These are phyloP conservation scores for Cryptococcus amylolentus DNA, from an alignment of 1,284 basidiomycete species.

Conservation along the genomic window DNA sequence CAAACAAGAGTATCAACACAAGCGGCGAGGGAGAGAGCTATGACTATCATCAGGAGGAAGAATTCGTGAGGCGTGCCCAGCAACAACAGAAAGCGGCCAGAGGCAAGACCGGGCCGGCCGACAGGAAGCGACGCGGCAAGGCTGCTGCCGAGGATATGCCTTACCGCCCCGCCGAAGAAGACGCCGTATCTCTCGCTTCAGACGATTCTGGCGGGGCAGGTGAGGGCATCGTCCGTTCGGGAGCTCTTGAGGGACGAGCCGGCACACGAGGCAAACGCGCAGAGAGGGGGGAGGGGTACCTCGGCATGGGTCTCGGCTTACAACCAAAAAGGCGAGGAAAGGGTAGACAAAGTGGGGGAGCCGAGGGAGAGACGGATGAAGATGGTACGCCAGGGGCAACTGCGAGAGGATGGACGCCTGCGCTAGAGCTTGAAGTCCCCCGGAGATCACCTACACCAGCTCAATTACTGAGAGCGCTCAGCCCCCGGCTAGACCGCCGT, in stretches of 20 bases:
- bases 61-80: conserved; percentile 23
- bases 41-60: conserved; percentile 33
- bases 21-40: conserved; percentile 19
- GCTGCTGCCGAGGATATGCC: conserved; percentile 34
- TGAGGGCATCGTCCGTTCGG: conserved; percentile 33
- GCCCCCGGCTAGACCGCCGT: conserved; percentile 18
- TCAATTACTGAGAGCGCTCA: conserved; percentile 24
- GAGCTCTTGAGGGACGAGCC: conserved; percentile 34
- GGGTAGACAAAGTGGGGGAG: conserved; percentile 10
- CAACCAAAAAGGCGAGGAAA: conserved; percentile 26
- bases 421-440: conserved; percentile 4
- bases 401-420: conserved; percentile 7
- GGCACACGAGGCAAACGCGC: conserved; percentile 31
- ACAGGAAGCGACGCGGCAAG: conserved; percentile 19
- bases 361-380: conserved; percentile 6
- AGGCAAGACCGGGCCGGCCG: conserved; percentile 11
- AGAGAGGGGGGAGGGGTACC: conserved; percentile 38
- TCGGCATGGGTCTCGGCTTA: conserved; percentile 36
- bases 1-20: not conserved
- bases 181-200: conserved; percentile 22
- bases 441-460: conserved; percentile 30
- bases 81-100: conserved; percentile 5
- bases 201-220: conserved; percentile 36
- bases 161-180: conserved; percentile 40
- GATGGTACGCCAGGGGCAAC: conserved; percentile 8